phyloP scores from a whole-genome alignment of 805 yeast genomes.

The Kluyveromyces wickerhamii region DNA sequence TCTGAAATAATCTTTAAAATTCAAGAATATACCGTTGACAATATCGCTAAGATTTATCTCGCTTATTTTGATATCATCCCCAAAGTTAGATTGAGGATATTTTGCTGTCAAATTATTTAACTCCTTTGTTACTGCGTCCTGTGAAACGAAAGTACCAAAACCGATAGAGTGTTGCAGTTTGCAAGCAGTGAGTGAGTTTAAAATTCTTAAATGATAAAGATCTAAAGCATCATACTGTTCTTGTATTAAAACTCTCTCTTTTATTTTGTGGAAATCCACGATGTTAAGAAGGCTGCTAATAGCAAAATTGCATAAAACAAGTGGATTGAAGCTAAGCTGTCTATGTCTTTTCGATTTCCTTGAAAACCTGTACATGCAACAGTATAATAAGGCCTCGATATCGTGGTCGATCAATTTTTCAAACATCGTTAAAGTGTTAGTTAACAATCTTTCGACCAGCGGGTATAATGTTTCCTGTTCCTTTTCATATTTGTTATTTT shows the following conservation, averaged over 20 bases:
- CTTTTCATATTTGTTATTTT: conserved; percentile 39
- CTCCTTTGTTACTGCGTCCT: conserved; percentile 25
- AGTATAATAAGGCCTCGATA: conserved; percentile 50
- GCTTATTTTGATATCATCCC: conserved; percentile 47
- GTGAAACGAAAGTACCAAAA: conserved; percentile 31
- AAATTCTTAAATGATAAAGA: conserved; percentile 45
- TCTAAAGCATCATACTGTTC: conserved; percentile 32
- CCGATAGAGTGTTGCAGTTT: conserved; percentile 46
- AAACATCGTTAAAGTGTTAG: conserved; percentile 40
- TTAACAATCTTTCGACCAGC: conserved; percentile 42
- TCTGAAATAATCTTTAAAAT: conserved; percentile 21
- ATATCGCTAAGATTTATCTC: conserved; percentile 38
- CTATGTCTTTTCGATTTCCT: conserved; percentile 39
- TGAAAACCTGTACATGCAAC: conserved; percentile 46
- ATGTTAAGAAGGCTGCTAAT: conserved; percentile 41
- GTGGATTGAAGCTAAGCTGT: conserved; percentile 44
- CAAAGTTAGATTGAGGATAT: conserved; percentile 43
- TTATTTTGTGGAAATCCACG: conserved; percentile 37
- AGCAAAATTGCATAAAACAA: conserved; percentile 47
- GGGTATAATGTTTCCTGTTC: conserved; percentile 41
- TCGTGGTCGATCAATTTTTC: conserved; percentile 52
- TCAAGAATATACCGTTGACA: conserved; percentile 21
- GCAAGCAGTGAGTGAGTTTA: conserved; percentile 44
- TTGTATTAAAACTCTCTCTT: conserved; percentile 28
- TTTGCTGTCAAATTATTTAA: conserved; percentile 37